Evolutionary conservation across 2,329 filamentous ascomycete species (phyloP).

Genomic region (Fusarium lateritium): DNA sequence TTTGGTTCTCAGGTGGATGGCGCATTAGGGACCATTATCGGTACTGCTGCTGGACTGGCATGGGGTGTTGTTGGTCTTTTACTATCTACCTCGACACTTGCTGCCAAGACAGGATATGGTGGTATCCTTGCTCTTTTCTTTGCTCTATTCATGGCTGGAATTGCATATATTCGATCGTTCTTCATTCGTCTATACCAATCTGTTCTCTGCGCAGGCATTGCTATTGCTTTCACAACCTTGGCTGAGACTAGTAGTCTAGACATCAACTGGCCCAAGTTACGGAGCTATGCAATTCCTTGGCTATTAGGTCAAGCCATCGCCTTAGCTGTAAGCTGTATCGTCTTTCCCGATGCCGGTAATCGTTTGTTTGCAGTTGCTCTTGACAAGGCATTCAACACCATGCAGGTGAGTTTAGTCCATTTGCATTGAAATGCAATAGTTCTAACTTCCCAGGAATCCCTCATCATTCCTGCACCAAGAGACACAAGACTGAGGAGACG

Average conservation of each 20-base stretch:
- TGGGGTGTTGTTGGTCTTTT: conserved; percentile 70
- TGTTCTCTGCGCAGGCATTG: conserved; percentile 68
- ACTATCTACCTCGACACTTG: conserved; percentile 65
- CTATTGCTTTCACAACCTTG: conserved; percentile 67
- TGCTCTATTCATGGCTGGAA: conserved; percentile 65
- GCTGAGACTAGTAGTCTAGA: conserved; percentile 61
- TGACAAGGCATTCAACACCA: conserved; percentile 62
- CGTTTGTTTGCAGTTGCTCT: conserved; percentile 64
- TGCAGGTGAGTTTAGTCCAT: conserved; percentile 57
- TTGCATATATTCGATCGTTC: conserved; percentile 68
- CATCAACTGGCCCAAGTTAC: conserved; percentile 66
- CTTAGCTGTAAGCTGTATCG: conserved; percentile 61
- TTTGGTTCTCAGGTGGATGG: conserved; percentile 72
- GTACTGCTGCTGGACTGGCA: conserved; percentile 67
- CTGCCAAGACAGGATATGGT: conserved; percentile 65
- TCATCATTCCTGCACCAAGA: conserved; percentile 51
- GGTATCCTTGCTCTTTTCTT: conserved; percentile 70
- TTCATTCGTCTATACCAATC: conserved; percentile 70
- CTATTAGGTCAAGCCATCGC: conserved; percentile 68
- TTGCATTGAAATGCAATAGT: not conserved
- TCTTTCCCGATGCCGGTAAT: conserved; percentile 71
- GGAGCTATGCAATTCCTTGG: conserved; percentile 70
- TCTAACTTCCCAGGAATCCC: conserved; percentile 49
- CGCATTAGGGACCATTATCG: conserved; percentile 65
- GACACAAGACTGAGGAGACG: conserved; percentile 57